Evolutionary conservation across 805 yeast genomes (phyloP).

Genomic region (Gaillardinia entomophila): DNA sequence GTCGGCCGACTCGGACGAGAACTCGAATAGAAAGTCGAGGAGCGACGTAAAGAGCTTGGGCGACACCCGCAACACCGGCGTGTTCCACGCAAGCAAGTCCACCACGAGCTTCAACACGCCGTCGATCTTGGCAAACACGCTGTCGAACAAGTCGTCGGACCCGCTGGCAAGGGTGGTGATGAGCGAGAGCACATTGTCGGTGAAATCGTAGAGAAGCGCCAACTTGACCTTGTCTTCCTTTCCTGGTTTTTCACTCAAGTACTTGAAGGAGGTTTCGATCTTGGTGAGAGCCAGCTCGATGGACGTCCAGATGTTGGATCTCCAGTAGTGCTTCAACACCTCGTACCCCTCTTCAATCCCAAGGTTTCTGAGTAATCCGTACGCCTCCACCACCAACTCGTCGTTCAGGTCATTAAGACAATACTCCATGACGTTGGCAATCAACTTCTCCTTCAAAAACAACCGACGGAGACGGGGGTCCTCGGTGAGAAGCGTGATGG

Average conservation of each 20-base stretch:
- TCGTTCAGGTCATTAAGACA: constrained; percentile 60
- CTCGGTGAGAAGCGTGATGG: constrained; percentile 66
- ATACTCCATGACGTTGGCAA: constrained; percentile 58
- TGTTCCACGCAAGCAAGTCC: constrained; percentile 29
- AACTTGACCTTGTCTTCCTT: constrained; percentile 36
- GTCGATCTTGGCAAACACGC: constrained; percentile 42
- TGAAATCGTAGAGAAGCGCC: constrained; percentile 53
- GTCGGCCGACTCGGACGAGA: constrained; percentile 52
- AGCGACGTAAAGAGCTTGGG: constrained; percentile 44
- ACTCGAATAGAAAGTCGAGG: constrained; percentile 54
- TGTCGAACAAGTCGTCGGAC: constrained; percentile 43
- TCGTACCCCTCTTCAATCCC: constrained; percentile 87
- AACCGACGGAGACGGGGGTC: constrained; percentile 57
- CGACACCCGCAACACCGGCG: constrained; percentile 33
- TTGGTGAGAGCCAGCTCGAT: constrained; percentile 49
- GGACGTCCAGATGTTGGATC: constrained; percentile 68
- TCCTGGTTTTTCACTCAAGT: constrained; percentile 20
- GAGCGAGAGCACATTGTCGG: constrained; percentile 70
- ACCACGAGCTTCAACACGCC: constrained; percentile 33
- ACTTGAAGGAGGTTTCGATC: constrained; percentile 43
- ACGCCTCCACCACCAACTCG: constrained; percentile 75
- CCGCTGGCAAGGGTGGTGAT: constrained; percentile 61
- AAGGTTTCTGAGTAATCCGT: constrained; percentile 75
- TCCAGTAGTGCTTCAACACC: constrained; percentile 66
- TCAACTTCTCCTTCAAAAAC: constrained; percentile 65